Base-by-base conservation (phyloP, 257 asterid genomes). In the Fraxinus excelsior region DNA sequence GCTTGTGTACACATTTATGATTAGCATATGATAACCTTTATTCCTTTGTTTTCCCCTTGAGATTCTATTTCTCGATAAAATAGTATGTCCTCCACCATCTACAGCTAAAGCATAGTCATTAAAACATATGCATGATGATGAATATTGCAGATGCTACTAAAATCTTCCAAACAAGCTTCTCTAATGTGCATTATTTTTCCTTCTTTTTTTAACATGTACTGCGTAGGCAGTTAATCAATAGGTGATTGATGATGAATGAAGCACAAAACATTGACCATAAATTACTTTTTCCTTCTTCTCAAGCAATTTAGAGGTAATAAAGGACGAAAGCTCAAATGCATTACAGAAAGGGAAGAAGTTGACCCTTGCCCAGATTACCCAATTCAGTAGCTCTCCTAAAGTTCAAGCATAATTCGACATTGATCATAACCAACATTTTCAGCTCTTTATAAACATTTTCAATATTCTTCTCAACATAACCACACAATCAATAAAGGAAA, bases 321-420 rank as follows among this genome's bases (percentile, higher is more conserved):
- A 37, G n/a, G 70, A 75, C 62, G 76, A 74, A 53, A 53, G 66
- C 75, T 34, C 14, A 37, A 79, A 49, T 51, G 28, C 67, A 79
- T 51, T 62, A 49, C 31, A 67, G 28, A 14, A 37, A 26, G 34
- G 12, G 35, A 12, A 26, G 25, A 56, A 40, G 66, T 70, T 65
- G 68, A 74, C n/a, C 5, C 37, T 53, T n/a, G 23, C 67, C 44
- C 32, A 37, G 14, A 68, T 69, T 4, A 67, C 76, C 25, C 35
- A 49, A 71, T 51, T 58, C 68, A 25, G 34, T 0, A 62, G 35
- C 34, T 62, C 7, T 26, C 32, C 3, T 3, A 23, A 62, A 62
- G 35, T 62, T 62, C 68, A 23, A 26, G 68, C 18, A 11, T 26
- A 62, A 62, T 62, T 11, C 68, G 26, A 26, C 31, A n/a, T 8